Evolutionary conservation across 129 eudicot species (phyloP).

Genomic region (Lactuca saligna): DNA sequence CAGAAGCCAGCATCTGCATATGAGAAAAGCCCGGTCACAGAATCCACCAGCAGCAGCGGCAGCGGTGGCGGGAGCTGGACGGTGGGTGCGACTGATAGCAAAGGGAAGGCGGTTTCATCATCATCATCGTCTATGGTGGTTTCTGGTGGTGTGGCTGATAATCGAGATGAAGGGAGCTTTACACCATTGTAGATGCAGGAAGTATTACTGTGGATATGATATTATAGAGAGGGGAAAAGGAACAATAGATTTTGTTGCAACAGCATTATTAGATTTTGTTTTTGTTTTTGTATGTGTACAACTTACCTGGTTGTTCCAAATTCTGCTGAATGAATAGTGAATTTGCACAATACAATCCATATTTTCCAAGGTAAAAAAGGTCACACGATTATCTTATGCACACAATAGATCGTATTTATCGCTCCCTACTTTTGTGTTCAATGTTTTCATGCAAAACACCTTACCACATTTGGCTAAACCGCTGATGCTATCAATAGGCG

Average conservation of each 20-base stretch:
- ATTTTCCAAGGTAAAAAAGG: not conserved
- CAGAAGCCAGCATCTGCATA: slow-evolving; percentile 28
- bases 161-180: slow-evolving; percentile 11
- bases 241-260: slow-evolving; percentile 17
- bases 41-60: slow-evolving; percentile 22
- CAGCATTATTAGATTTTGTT: slow-evolving; percentile 24
- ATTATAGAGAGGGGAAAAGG: slow-evolving; percentile 21
- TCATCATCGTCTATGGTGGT: slow-evolving; percentile 28
- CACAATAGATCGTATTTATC: too few species aligned
- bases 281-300: slow-evolving; percentile 15
- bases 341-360: slow-evolving; percentile 4
- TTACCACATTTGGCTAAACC: too few species aligned
- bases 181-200: slow-evolving; percentile 29
- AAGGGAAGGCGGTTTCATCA: slow-evolving; percentile 49
- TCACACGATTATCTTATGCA: too few species aligned
- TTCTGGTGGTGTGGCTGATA: slow-evolving; percentile 30
- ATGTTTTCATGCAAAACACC: too few species aligned
- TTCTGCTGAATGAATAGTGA: slow-evolving; percentile 16
- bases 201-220: slow-evolving; percentile 30
- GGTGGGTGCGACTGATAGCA: slow-evolving; percentile 34
- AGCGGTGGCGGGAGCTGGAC: slow-evolving; percentile 14
- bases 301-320: slow-evolving; percentile 10
- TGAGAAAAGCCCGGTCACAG: slow-evolving; percentile 20
- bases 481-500: too few species aligned
- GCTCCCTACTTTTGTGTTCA: too few species aligned